Percentiles rank a stretch among this genome's conserved stretches.
Conservation (phyloP, 306 rosid genomes). For the Vicia sativa region DNA sequence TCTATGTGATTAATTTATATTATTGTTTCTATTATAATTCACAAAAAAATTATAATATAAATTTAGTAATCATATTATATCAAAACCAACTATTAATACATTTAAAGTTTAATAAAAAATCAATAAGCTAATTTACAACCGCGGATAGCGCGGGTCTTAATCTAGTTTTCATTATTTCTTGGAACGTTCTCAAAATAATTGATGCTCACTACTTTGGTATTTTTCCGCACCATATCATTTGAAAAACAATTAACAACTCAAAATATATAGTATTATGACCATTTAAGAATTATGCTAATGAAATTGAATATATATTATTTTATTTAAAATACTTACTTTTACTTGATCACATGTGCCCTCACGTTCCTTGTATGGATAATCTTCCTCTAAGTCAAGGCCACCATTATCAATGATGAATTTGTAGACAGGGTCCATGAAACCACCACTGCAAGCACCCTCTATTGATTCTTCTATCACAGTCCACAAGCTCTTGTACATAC, state of each 20-base stretch:
- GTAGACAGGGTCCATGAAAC: constrained; percentile 83
- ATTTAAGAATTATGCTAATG: too few relatives aligned
- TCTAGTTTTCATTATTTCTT: constrained; percentile 51
- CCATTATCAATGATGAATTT: constrained; percentile 79
- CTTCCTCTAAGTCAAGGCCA: constrained; percentile 76
- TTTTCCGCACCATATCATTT: constrained; percentile 43
- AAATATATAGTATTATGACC: too few relatives aligned
- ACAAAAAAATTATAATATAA: too few relatives aligned
- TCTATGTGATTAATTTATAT: too few relatives aligned
- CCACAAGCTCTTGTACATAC: constrained; percentile 91
- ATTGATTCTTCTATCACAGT: constrained; percentile 65
- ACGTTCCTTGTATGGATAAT: constrained; percentile 71
- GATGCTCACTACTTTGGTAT: constrained; percentile 68
- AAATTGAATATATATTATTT: too few relatives aligned
- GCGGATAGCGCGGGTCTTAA: too few relatives aligned
- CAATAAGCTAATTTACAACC: too few relatives aligned
- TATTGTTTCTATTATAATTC: too few relatives aligned
- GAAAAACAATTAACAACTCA: neutral
- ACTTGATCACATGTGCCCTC: constrained; percentile 58
- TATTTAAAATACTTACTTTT: constrained; percentile 37
- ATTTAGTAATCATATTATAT: too few relatives aligned
- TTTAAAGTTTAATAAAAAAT: too few relatives aligned
- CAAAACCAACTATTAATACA: too few relatives aligned
- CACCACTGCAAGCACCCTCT: constrained; percentile 87
- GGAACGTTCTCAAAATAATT: constrained; percentile 87